Conservation (phyloP, 2,329 filamentous ascomycete species). For the Cryphonectria carpinicola region DNA sequence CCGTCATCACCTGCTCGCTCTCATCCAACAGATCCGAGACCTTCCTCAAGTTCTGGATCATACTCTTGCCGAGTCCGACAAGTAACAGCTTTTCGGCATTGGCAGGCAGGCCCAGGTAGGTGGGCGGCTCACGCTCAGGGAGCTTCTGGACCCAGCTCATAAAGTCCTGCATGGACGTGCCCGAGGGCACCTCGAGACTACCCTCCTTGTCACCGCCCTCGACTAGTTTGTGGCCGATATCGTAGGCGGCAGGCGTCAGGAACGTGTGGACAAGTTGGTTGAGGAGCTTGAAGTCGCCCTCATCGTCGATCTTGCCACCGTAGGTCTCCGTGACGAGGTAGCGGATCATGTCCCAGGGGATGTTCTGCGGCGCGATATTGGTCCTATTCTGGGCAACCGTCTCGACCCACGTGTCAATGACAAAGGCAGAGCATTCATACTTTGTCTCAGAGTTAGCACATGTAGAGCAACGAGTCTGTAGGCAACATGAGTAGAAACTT, state of each 20-base stretch:
- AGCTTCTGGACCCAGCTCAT: constrained; percentile 88
- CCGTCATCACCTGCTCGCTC: constrained; percentile 84
- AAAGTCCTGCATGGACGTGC: constrained; percentile 84
- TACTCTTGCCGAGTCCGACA: constrained; percentile 81
- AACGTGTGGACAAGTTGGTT: constrained; percentile 74
- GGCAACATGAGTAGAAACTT: constrained; percentile 52
- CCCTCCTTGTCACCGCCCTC: constrained; percentile 62
- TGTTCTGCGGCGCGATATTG: constrained; percentile 90
- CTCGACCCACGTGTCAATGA: constrained; percentile 95
- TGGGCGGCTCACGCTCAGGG: constrained; percentile 94
- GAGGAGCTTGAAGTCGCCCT: constrained; percentile 78
- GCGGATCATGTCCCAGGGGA: constrained; percentile 95
- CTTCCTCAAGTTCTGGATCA: constrained; percentile 82
- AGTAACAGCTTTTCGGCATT: constrained; percentile 96
- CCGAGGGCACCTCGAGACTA: constrained; percentile 74
- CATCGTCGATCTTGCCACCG: constrained; percentile 95
- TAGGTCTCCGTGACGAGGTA: constrained; percentile 93
- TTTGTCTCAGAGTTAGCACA: constrained; percentile 44
- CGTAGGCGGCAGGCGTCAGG: constrained; percentile 87
- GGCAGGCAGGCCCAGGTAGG: constrained; percentile 88
- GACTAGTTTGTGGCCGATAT: constrained; percentile 88
- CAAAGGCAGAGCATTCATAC: constrained; percentile 97
- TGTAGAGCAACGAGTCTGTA: background rate
- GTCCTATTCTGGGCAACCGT: constrained; percentile 79
- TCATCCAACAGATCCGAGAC: constrained; percentile 91